These are phyloP conservation scores for Adansonia gregorii DNA, from an alignment of 441 rosid genomes.

Conservation along the genomic window DNA sequence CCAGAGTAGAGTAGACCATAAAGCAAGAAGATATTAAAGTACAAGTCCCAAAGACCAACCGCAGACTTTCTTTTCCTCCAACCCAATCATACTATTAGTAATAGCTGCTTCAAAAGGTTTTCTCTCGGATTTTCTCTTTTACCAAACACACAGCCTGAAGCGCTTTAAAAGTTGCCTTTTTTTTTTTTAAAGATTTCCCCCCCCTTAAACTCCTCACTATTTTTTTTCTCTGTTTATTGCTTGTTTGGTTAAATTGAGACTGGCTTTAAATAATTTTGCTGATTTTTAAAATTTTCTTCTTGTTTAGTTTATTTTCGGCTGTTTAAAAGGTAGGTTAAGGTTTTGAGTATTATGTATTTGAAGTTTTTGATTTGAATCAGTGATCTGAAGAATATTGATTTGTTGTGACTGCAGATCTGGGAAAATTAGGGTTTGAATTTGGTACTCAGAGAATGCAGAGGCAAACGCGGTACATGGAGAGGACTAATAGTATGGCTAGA, in stretches of 20 bases:
- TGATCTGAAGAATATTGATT: constrained; percentile 16
- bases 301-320: not conserved
- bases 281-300: not conserved
- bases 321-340: not conserved
- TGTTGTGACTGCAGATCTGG: constrained; percentile 53
- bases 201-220: not conserved
- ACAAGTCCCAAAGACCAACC: not conserved
- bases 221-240: constrained; percentile 7
- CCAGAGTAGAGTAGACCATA: not conserved
- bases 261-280: not conserved
- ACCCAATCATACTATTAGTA: not conserved
- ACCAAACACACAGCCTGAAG: not conserved
- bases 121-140: constrained; percentile 19
- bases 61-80: constrained; percentile 11
- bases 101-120: not conserved
- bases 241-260: not conserved
- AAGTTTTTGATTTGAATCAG: not conserved
- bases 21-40: not conserved
- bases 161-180: not conserved
- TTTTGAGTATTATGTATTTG: not conserved
- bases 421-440: constrained; percentile 37
- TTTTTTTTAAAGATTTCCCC: not conserved
- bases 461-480: constrained; percentile 81
- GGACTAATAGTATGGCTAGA: constrained; percentile 81
- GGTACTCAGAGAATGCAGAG: constrained; percentile 45